Percentiles rank a stretch among this genome's conserved stretches.
These are phyloP conservation scores for Cylindrotheca closterium DNA, from an alignment of 108 stramenopile genomes.

Conservation along the genomic window DNA sequence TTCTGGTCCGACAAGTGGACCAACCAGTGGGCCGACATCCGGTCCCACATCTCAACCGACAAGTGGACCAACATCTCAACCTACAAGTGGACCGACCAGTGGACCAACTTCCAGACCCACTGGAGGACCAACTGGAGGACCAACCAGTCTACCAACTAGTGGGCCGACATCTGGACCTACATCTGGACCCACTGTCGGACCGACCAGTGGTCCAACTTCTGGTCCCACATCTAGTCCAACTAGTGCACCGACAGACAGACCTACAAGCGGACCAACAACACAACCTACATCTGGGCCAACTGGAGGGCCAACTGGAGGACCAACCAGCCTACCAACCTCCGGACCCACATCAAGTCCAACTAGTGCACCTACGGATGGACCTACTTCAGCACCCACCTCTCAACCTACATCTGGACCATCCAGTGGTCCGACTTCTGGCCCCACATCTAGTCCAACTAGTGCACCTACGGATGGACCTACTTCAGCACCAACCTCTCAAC, in stretches of 20 bases:
- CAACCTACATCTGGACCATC: constrained; percentile 2
- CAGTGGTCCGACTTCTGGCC: constrained; percentile 8
- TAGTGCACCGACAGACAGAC: constrained; percentile 5
- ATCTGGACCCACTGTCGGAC: constrained; percentile 9
- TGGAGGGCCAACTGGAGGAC: neutral
- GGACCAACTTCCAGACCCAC: constrained; percentile 7
- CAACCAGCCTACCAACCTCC: constrained; percentile 9
- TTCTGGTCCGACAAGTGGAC: constrained; percentile 3
- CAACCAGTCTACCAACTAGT: constrained; percentile 1
- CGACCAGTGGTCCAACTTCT: constrained; percentile 7
- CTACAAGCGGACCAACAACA: constrained; percentile 13
- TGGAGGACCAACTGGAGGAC: constrained; percentile 12
- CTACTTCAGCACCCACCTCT: constrained; percentile 6
- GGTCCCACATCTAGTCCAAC: constrained; percentile 20
- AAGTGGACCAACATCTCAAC: constrained; percentile 4
- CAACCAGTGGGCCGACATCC: constrained; percentile 5
- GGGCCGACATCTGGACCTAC: constrained; percentile 7
- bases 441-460: constrained; percentile 11
- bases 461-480: too few species aligned
- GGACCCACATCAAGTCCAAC: constrained; percentile 18
- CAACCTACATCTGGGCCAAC: constrained; percentile 18
- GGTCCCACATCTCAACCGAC: constrained; percentile 1
- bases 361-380: constrained; percentile 6
- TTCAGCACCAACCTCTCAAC: constrained; percentile 10
- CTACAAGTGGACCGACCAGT: constrained; percentile 5